phyloP scores from a whole-genome alignment of 2,329 filamentous ascomycete species.

The Leptographium lundbergii region DNA sequence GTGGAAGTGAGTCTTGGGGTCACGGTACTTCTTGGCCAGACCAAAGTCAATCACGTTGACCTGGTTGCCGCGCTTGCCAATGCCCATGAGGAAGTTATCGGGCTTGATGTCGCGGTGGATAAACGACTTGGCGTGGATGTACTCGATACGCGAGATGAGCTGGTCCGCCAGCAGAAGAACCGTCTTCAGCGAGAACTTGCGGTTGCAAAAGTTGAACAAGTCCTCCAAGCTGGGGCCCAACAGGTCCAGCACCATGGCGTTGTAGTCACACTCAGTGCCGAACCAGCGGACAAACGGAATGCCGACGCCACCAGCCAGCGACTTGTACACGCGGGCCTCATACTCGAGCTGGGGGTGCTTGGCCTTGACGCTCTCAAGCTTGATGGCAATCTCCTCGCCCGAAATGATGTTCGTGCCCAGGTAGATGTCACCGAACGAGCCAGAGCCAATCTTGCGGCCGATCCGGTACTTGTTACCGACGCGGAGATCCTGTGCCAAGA shows the following conservation, averaged over 20 bases:
- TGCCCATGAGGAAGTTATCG: slow-evolving; percentile 99
- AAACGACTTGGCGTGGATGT: slow-evolving; percentile 99
- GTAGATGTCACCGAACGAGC: slow-evolving; percentile 97
- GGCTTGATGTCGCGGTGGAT: slow-evolving; percentile 99
- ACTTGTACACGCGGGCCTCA: slow-evolving; percentile 87
- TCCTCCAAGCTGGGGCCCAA: slow-evolving; percentile 93
- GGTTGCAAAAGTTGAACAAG: slow-evolving; percentile 99
- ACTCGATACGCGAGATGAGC: slow-evolving; percentile 97
- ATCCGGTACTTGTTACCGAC: slow-evolving; percentile 99
- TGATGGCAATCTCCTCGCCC: slow-evolving; percentile 98
- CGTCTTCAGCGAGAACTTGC: slow-evolving; percentile 98
- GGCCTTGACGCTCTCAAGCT: slow-evolving; percentile 98
- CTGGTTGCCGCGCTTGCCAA: slow-evolving; percentile 97
- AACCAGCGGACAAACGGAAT: slow-evolving; percentile 99
- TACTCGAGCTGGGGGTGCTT: slow-evolving; percentile 99
- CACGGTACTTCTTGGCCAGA: slow-evolving; percentile 98
- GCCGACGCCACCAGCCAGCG: slow-evolving; percentile 87
- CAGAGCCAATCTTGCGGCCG: slow-evolving; percentile 96
- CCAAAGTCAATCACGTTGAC: slow-evolving; percentile 99
- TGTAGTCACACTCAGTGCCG: slow-evolving; percentile 98
- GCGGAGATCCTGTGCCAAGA: slow-evolving; percentile 67
- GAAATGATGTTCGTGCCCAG: slow-evolving; percentile 99
- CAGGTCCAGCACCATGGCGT: slow-evolving; percentile 97
- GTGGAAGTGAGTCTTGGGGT: slow-evolving; percentile 99
- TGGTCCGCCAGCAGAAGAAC: slow-evolving; percentile 93